A percentile compares a stretch with the other conserved stretches of the same genome.
These are phyloP conservation scores for Backusella luteola DNA, from an alignment of 192 early-diverging fungal genomes.

Conservation along the genomic window DNA sequence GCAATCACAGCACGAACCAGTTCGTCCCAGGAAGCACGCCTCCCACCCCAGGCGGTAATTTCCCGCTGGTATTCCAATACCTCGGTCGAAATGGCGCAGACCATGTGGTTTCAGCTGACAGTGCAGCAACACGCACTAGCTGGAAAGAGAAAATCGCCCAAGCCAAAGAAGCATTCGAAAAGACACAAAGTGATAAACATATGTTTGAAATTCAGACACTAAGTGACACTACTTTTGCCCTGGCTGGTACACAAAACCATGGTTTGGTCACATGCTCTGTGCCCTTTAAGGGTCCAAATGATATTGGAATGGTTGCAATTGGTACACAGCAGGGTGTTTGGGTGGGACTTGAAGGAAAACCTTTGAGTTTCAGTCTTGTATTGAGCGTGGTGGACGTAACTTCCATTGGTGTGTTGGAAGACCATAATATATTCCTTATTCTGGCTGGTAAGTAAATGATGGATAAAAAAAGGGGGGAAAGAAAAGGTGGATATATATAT, in stretches of 20 bases:
- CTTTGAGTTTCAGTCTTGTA: slow-evolving; percentile 23
- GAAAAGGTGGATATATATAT: neutral
- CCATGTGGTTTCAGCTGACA: slow-evolving; percentile 70
- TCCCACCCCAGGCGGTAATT: slow-evolving; percentile 44
- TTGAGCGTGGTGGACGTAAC: slow-evolving; percentile 52
- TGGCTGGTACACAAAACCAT: slow-evolving; percentile 31
- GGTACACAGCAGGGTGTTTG: slow-evolving; percentile 88
- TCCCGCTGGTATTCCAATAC: slow-evolving; percentile 68
- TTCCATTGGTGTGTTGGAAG: slow-evolving; percentile 83
- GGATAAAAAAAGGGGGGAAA: neutral
- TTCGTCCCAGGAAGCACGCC: slow-evolving; percentile 29
- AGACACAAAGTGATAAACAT: slow-evolving; percentile 30
- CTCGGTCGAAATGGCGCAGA: slow-evolving; percentile 73
- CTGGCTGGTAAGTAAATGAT: slow-evolving; percentile 65
- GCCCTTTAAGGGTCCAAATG: slow-evolving; percentile 37
- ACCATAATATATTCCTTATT: slow-evolving; percentile 76
- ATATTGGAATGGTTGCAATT: slow-evolving; percentile 67
- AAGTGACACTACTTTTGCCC: slow-evolving; percentile 40
- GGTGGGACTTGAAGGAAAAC: slow-evolving; percentile 61
- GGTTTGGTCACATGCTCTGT: slow-evolving; percentile 56
- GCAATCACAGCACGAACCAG: neutral
- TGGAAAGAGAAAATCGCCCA: slow-evolving; percentile 82
- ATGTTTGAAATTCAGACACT: slow-evolving; percentile 51
- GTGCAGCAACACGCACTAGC: slow-evolving; percentile 63
- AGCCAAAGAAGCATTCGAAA: slow-evolving; percentile 41